Evolutionary conservation across 2,329 filamentous ascomycete species (phyloP), one percentile per base, ranked within the genome.

Genomic region (Zelopaecilomyces penicillatus): DNA sequence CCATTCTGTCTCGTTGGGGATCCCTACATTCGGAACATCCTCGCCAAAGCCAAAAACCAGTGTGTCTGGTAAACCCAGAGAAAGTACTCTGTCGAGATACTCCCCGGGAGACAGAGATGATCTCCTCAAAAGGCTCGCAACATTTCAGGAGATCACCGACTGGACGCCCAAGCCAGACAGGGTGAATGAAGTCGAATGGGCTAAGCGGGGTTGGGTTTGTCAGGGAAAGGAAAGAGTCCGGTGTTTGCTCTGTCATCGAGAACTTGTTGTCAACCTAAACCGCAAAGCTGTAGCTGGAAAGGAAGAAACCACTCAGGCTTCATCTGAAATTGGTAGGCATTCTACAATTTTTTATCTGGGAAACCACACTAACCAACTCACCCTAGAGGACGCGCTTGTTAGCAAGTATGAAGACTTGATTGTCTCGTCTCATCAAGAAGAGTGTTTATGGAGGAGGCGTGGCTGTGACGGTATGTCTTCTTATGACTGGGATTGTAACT

Each of bases 111-210:
- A 93, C 61, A 85, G 93, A 43, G 80, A 82, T 34, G 81, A 87
- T 53, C 89, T 97, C 50, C 73, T 97, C 8, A 80, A 77, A 54
- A 74, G 93, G 27, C 72, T 98, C 29, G 84, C 84, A 48, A 94
- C 88, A 0, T 98, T 95, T 60, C 85, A 91, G 58, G 88, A 91
- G 53, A 82, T 97, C 39, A 93, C 88, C 43, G 79, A 85, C 60
- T 98, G 91, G 91, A 85, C 86, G n/a, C 85, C 87, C 0, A 97
- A 97, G 62, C 90, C 93, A 0, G 79, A 90, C 42, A 74, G 73
- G 31, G 82, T 97, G 54, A 88, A 81, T 59, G 93, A 97, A 65
- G 82, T 96, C 6, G 85, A 89, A 62, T 98, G 93, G 93, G 90
- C 90, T 1, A 95, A 91, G 69, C 73, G 86, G 47, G 91, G 91